Percentiles rank a stretch among this genome's conserved stretches.
Evolutionary conservation across 495 filamentous ascomycete genomes (phyloP).

Genomic region (Pyrenula aspistea): DNA sequence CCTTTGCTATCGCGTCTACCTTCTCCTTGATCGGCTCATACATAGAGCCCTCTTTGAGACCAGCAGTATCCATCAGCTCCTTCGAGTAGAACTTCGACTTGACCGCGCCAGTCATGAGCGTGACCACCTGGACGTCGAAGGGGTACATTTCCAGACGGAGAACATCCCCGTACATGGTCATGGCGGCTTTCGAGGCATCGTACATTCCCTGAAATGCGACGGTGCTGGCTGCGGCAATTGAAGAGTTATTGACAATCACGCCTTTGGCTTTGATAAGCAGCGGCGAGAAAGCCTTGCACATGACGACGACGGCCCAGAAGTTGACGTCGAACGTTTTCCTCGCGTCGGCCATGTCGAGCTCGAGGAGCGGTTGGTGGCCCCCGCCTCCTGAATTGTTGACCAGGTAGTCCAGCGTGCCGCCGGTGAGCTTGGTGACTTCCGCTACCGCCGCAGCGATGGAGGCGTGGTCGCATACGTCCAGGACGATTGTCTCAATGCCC

Average conservation of each 20-base stretch:
- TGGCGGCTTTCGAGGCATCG: conserved; percentile 18
- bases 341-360: conserved; percentile 25
- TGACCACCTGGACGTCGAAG: conserved; percentile 19
- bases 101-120: conserved; percentile 1
- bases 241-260: conserved; percentile 31
- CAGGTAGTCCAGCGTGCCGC: conserved; percentile 22
- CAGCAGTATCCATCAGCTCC: neutral
- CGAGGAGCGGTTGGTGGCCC: conserved; percentile 24
- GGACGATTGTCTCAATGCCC: conserved; percentile 17
- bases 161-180: conserved; percentile 13
- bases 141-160: conserved; percentile 21
- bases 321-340: conserved; percentile 35
- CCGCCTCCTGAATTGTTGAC: conserved; percentile 29
- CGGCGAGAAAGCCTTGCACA: conserved; percentile 38
- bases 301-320: conserved; percentile 29
- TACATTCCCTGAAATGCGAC: conserved; percentile 15
- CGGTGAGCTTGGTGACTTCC: conserved; percentile 4
- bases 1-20: neutral
- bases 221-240: conserved; percentile 18
- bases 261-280: conserved; percentile 28
- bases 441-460: conserved; percentile 14
- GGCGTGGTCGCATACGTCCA: conserved; percentile 21
- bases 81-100: neutral
- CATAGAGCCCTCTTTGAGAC: neutral
- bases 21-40: neutral